Percentiles rank a stretch among this genome's conserved stretches.
These are phyloP conservation scores for Cercis canadensis DNA, from an alignment of 306 rosid genomes.

Conservation along the genomic window DNA sequence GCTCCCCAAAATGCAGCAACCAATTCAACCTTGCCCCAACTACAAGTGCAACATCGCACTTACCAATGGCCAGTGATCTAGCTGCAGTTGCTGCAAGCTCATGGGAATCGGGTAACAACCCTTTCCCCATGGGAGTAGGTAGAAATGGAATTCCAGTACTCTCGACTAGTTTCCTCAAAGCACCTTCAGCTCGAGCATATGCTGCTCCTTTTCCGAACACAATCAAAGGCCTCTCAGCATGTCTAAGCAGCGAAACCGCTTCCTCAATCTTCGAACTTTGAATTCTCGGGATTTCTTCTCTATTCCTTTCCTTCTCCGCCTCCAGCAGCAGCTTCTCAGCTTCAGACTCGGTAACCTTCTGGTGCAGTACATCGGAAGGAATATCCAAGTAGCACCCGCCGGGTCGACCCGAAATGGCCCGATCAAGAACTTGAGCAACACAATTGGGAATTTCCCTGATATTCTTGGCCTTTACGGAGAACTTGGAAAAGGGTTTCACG, in stretches of 20 bases:
- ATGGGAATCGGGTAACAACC: constrained; percentile 80
- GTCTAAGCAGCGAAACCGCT: constrained; percentile 61
- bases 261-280: constrained; percentile 47
- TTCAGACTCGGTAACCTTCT: constrained; percentile 59
- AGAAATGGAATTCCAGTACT: constrained; percentile 85
- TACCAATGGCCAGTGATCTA: constrained; percentile 83
- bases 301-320: constrained; percentile 37
- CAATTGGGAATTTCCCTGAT: constrained; percentile 67
- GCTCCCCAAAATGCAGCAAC: constrained; percentile 91
- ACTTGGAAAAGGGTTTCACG: constrained; percentile 73
- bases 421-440: constrained; percentile 59
- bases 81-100: constrained; percentile 90
- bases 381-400: constrained; percentile 90
- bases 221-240: constrained; percentile 79
- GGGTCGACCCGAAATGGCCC: constrained; percentile 67
- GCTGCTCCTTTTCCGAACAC: constrained; percentile 98
- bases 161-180: constrained; percentile 67
- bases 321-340: constrained; percentile 59
- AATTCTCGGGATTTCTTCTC: constrained; percentile 7
- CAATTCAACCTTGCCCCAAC: constrained; percentile 92
- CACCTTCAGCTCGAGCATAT: constrained; percentile 71
- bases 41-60: constrained; percentile 88
- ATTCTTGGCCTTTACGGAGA: constrained; percentile 64
- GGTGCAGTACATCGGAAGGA: constrained; percentile 85
- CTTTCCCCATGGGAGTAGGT: constrained; percentile 98